Conservation (phyloP, 2,329 filamentous ascomycete species). For the Dothiorella sarmentorum region DNA sequence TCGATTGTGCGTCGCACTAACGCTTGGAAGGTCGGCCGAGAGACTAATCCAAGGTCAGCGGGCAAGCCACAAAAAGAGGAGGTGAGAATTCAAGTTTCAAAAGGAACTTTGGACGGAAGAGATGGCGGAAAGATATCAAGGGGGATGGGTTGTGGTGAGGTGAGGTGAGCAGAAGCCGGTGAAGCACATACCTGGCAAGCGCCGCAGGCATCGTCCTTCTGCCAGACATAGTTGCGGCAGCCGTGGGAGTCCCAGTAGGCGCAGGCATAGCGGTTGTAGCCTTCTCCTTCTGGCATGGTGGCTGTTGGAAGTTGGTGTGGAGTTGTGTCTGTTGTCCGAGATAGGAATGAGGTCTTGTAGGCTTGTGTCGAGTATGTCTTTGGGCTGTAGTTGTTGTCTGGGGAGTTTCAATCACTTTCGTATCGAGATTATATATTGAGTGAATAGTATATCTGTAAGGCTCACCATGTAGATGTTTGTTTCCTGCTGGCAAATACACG, state of each 20-base stretch:
- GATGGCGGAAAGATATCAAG: neutral
- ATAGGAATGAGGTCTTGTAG: neutral
- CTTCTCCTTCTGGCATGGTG: constrained; percentile 7
- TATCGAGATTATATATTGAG: too few relatives aligned
- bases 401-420: too few relatives aligned
- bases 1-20: neutral
- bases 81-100: too few relatives aligned
- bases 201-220: constrained; percentile 14
- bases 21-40: neutral
- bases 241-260: constrained; percentile 1
- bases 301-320: neutral
- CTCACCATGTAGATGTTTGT: too few relatives aligned
- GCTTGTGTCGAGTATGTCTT: too few relatives aligned
- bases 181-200: constrained; percentile 7
- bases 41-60: neutral
- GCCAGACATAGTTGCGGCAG: constrained; percentile 18
- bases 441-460: too few relatives aligned
- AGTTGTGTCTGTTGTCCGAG: too few relatives aligned
- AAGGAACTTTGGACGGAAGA: too few relatives aligned
- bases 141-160: neutral
- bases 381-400: too few relatives aligned
- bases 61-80: too few relatives aligned
- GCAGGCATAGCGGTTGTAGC: constrained; percentile 16
- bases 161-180: too few relatives aligned
- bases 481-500: too few relatives aligned